phyloP scores from a whole-genome alignment of 345 rosid species.

The Bretschneidera sinensis region DNA sequence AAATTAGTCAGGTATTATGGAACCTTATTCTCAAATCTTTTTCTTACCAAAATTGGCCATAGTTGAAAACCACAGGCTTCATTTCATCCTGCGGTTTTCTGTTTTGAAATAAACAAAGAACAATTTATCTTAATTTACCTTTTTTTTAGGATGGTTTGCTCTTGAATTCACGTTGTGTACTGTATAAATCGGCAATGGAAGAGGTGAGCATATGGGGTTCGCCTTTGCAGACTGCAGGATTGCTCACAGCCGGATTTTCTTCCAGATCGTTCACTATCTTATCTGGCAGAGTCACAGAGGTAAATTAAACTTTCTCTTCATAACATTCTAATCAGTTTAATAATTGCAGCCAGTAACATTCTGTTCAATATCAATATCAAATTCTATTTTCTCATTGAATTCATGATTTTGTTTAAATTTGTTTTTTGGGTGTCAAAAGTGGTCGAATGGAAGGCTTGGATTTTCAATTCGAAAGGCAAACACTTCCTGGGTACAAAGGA shows the following conservation, averaged over 20 bases:
- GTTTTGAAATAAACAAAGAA: no score
- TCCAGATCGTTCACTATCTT: slow-evolving; percentile 52
- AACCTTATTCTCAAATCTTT: no score
- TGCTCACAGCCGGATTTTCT: slow-evolving; percentile 48
- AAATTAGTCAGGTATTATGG: slow-evolving; percentile 57
- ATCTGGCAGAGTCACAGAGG: slow-evolving; percentile 86
- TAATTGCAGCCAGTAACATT: not conserved
- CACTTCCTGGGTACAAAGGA: slow-evolving; percentile 48
- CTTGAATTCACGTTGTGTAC: slow-evolving; percentile 53
- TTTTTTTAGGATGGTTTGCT: slow-evolving; percentile 47
- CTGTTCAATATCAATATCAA: no score
- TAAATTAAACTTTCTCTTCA: slow-evolving; percentile 23
- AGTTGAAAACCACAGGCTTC: no score
- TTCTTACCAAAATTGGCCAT: no score
- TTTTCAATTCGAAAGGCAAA: slow-evolving; percentile 42
- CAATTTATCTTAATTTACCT: no score
- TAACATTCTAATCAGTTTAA: no score
- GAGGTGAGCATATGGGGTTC: slow-evolving; percentile 94
- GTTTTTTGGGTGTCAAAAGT: slow-evolving; percentile 26
- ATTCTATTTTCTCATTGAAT: no score
- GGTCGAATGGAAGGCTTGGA: slow-evolving; percentile 56
- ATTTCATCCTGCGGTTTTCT: no score
- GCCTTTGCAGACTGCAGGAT: slow-evolving; percentile 86
- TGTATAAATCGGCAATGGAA: slow-evolving; percentile 68
- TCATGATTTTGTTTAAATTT: no score